Evolutionary conservation across 768 basidiomycete genomes (phyloP), one percentile per base, ranked within the genome.

Genomic region (Leccinum fibrillosum): DNA sequence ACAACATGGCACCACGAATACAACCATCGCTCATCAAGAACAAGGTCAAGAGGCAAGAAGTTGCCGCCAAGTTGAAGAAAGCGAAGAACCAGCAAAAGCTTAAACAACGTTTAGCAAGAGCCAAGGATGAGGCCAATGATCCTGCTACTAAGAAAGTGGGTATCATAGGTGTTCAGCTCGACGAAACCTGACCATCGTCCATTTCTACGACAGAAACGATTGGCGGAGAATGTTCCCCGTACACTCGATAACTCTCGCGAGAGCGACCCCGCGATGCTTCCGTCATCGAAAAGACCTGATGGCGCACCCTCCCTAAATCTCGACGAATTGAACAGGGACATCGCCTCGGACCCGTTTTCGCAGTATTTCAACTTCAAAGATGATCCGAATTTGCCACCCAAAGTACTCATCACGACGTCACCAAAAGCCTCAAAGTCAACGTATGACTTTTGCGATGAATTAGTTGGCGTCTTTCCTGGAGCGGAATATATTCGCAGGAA

Each of bases 201-300:
- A n/a, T 37, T 53, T 42, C 47, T 21, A 21, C 53, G 91, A 50
- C 57, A 95, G 93, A 88, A 87, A 86, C 86, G 94, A 56, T 75
- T 91, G 23, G 81, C 83, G 6, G 84, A 89, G 66, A 97, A 97
- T 77, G 80, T 95, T 10, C 95, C 95, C 1, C 82, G 83, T 48
- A 99, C 97, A 0, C 83, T 98, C 23, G 97, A 99, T 69, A 98
- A 98, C 70, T 90, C 86, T 59, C 86, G 95, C 60, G 89, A 95
- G 72, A 90, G 85, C 69, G 89, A 89, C 68, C 87, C 86, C 7
- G 62, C 60, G 60, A 58, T 60, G 35, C 63, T 75, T 32, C 74
- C 77, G 1, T 69, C 77, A 9, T 74, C 74, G 11, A 65, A 70
- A 51, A 56, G 42, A 32, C 62, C 65, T 11, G 65, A 66, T 12